Evolutionary conservation across 2,329 filamentous ascomycete genomes (phyloP).

Genomic region (Cordyceps tenuipes): DNA sequence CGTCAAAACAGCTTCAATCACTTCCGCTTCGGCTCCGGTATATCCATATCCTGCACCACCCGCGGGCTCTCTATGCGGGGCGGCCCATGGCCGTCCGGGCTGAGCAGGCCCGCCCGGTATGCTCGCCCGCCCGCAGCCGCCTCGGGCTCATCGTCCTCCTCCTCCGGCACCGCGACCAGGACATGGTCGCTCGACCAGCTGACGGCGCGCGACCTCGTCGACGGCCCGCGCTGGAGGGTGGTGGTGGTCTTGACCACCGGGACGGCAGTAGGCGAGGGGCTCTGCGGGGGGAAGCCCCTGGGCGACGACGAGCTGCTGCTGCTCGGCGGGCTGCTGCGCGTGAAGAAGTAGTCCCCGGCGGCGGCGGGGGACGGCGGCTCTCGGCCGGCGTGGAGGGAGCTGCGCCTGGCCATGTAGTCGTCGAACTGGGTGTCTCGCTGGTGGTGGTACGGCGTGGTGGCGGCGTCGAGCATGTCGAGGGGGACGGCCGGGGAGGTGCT

Average conservation of each 20-base stretch:
- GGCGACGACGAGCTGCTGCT: neutral
- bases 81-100: constrained; percentile 16
- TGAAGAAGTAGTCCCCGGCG: neutral
- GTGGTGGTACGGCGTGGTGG: constrained; percentile 32
- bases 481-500: neutral
- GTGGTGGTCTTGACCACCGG: constrained; percentile 8
- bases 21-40: constrained; percentile 18
- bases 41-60: constrained; percentile 20
- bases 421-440: constrained; percentile 41
- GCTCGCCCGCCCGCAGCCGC: constrained; percentile 12
- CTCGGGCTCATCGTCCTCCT: constrained; percentile 20
- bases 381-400: constrained; percentile 18
- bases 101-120: constrained; percentile 24
- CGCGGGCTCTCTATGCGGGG: constrained; percentile 17
- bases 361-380: constrained; percentile 10
- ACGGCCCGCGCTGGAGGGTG: constrained; percentile 18
- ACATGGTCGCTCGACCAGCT: constrained; percentile 31
- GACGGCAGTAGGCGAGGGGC: constrained; percentile 18
- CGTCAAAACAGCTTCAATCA: neutral
- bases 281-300: constrained; percentile 8
- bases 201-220: constrained; percentile 21
- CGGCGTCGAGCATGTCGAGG: constrained; percentile 16
- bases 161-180: constrained; percentile 32
- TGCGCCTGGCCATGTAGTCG: constrained; percentile 31
- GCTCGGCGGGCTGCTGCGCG: neutral